A percentile compares a stretch with the other conserved stretches of the same genome.
phyloP scores from a whole-genome alignment of 2,329 filamentous ascomycete genomes.

The Penicillium sp. region DNA sequence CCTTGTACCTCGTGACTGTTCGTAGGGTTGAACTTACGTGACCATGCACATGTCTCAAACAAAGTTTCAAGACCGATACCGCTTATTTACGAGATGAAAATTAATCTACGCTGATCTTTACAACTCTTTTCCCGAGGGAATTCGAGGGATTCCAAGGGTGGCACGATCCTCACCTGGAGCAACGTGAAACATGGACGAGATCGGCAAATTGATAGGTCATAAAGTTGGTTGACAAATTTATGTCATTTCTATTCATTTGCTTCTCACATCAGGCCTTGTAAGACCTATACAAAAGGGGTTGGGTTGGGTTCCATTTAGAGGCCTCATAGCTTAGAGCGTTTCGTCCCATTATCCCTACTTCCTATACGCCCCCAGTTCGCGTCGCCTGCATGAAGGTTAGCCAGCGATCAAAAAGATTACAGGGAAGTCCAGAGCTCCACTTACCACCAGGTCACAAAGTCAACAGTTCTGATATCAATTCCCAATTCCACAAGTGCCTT shows the following conservation, averaged over 20 bases:
- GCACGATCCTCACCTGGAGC: not conserved
- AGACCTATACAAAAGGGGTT: not conserved
- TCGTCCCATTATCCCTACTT: not conserved
- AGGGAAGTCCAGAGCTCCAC: not conserved
- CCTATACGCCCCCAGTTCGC: not conserved
- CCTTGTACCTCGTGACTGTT: not conserved
- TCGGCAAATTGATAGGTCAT: not conserved
- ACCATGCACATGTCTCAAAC: not conserved
- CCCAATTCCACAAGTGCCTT: slow-evolving; percentile 69
- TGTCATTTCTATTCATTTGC: not conserved
- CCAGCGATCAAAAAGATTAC: not conserved
- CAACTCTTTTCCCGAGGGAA: not conserved
- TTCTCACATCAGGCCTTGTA: not conserved
- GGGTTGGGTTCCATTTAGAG: not conserved
- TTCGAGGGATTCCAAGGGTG: not conserved
- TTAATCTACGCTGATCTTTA: not conserved
- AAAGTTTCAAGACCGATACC: not conserved
- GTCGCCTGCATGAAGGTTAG: not conserved
- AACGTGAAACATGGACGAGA: not conserved
- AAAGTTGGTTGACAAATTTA: not conserved
- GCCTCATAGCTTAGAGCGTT: not conserved
- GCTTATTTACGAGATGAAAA: not conserved
- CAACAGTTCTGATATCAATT: slow-evolving; percentile 51
- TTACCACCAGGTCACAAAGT: slow-evolving; percentile 6
- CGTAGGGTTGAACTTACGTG: not conserved